Evolutionary conservation across 2,329 filamentous ascomycete genomes (phyloP).

Genomic region (Fusarium tuaranense): DNA sequence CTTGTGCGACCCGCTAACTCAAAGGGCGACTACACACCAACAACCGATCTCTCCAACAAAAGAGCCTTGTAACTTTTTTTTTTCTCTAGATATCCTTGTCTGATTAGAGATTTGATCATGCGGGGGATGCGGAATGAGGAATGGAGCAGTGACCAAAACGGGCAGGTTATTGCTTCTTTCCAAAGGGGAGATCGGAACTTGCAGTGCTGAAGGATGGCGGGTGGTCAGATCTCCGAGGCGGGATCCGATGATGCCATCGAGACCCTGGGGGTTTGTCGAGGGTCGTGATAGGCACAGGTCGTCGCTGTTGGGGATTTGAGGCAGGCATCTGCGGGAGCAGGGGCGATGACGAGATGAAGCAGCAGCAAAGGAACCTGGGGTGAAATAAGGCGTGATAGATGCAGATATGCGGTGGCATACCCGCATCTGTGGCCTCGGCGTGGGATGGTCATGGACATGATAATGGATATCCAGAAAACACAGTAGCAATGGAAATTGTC

Average conservation of each 20-base stretch:
- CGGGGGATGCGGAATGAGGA: not conserved
- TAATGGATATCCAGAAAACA: not conserved
- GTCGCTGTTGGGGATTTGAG: constrained; percentile 7
- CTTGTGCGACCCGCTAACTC: not conserved
- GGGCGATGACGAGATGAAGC: constrained; percentile 37
- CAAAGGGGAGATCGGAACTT: constrained; percentile 6
- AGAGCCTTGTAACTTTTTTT: not conserved
- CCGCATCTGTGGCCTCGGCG: not conserved
- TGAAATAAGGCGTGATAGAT: constrained; percentile 21
- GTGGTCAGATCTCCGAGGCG: constrained; percentile 25
- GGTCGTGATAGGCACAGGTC: constrained; percentile 24
- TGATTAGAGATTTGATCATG: not conserved
- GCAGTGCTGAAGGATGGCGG: constrained; percentile 2
- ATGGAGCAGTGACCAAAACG: not conserved
- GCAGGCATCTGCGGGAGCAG: constrained; percentile 22
- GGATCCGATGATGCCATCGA: constrained; percentile 35
- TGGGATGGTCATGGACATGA: not conserved
- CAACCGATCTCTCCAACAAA: not conserved
- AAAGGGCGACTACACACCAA: not conserved
- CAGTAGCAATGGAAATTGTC: not conserved
- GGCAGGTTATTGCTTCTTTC: constrained; percentile 8
- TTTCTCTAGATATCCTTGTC: not conserved
- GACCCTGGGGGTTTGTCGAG: not conserved
- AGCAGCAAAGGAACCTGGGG: constrained; percentile 2
- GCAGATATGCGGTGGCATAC: not conserved